Evolutionary conservation across 306 rosid genomes (phyloP).

Genomic region (Mucuna pruriens): DNA sequence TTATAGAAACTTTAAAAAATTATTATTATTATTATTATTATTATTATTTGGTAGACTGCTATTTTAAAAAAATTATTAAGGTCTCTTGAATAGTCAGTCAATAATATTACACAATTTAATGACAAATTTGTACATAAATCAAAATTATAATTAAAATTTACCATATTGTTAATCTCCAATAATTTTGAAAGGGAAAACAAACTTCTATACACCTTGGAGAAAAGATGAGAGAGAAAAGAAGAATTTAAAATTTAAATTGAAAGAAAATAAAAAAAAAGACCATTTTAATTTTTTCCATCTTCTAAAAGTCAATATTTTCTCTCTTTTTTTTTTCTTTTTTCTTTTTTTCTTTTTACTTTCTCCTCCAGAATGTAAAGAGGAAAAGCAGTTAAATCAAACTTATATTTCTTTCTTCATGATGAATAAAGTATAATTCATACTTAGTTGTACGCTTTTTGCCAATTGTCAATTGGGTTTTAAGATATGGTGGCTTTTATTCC

Average conservation of each 20-base stretch:
- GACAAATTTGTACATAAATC: not conserved
- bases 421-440: not conserved
- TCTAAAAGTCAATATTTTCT: not conserved
- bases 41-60: not conserved
- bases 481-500: not conserved
- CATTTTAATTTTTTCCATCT: too few species aligned
- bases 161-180: not conserved
- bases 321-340: not conserved
- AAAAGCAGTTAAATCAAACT: not conserved
- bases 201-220: not conserved
- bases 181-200: not conserved
- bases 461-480: too few species aligned
- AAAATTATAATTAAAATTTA: not conserved
- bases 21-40: too few species aligned
- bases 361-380: too few species aligned
- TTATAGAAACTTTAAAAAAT: not conserved
- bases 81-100: not conserved
- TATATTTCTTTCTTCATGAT: not conserved
- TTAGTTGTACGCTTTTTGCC: not conserved
- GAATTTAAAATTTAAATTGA: not conserved
- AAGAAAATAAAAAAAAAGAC: too few species aligned
- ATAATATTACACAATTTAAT: not conserved
- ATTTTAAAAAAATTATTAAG: not conserved
- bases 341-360: too few species aligned
- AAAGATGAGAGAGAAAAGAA: not conserved